Base-by-base conservation (phyloP, 768 basidiomycete genomes). In the Scleroderma bovista region DNA sequence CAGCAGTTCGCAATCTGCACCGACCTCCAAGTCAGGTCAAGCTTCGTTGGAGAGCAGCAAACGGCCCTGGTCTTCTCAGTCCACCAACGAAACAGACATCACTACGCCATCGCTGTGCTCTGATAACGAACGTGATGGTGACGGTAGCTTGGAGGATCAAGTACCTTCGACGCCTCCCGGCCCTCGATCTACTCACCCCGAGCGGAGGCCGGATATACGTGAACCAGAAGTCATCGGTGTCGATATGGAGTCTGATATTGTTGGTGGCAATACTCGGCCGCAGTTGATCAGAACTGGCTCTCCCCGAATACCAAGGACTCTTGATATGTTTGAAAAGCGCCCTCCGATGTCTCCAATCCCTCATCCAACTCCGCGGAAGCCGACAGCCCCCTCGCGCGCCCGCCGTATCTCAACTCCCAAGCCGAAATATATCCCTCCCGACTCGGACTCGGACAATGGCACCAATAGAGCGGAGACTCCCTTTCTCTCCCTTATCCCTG, bases 101-200 rank as follows among this genome's bases (percentile, higher is more conserved):
- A 70, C 73, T 1, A 89, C 87, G 0, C 87, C 87, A 0, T 88
- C 86, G 0, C 69, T 89, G 15, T 84, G 79, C 57, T 88, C 87
- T 3, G 87, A 89, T 60, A 83, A 85, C 50, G 84, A 83, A 34
- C 73, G 63, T 32, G 70, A 78, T 29, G 58, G 56, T 10, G 77
- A 77, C 31, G 69, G 66, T 1, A 73, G 72, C 45, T 71, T 72
- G 5, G 76, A 80, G 34, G 80, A 81, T 42, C 59, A 51, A 41
- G 64, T 67, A 6, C 73, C 72, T 3, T 76, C 75, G 1, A 76
- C 77, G 6, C 82, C 82, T 2, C 83, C 83, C 45, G 61, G 65
- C 22, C 38, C 77, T 68, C 50, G 60, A 34, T 15, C 51, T 20
- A 36, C 51, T 20, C 39, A 8, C 43, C 13, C 51, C 33, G 15